Evolutionary conservation across 2,329 filamentous ascomycete genomes (phyloP).

Genomic region (Neofusicoccum parvum): DNA sequence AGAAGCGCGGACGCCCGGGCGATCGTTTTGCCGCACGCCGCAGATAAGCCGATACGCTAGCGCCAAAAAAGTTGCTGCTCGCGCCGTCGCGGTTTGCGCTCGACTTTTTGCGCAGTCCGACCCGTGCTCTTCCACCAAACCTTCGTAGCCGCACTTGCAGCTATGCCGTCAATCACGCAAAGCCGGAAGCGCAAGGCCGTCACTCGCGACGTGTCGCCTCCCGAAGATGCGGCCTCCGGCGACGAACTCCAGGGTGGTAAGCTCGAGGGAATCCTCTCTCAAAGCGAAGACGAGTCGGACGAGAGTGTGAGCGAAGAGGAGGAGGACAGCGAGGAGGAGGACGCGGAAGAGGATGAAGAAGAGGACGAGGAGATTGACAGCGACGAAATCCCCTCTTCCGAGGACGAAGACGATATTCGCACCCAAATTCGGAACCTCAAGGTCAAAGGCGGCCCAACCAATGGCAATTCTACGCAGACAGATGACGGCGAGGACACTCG

Average conservation of each 20-base stretch:
- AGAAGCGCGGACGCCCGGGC: not conserved
- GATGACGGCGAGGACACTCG: conserved; percentile 24
- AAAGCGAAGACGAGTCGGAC: conserved; percentile 44
- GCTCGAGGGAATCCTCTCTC: conserved; percentile 46
- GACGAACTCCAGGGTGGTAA: conserved; percentile 40
- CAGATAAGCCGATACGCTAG: conserved; percentile 12
- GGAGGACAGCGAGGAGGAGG: conserved; percentile 28
- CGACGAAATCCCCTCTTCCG: conserved; percentile 44
- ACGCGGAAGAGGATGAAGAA: conserved; percentile 32
- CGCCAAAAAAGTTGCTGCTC: conserved; percentile 20
- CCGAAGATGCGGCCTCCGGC: conserved; percentile 27
- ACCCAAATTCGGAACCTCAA: conserved; percentile 48
- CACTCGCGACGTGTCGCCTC: conserved; percentile 35
- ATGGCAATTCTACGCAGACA: conserved; percentile 10
- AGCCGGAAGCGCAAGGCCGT: conserved; percentile 49
- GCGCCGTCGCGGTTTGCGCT: not conserved
- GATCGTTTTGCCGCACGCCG: not conserved
- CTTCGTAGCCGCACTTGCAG: not conserved
- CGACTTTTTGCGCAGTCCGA: not conserved
- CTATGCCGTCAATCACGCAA: conserved; percentile 22
- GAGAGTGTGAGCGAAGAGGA: conserved; percentile 29
- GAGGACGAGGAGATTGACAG: conserved; percentile 41
- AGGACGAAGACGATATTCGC: conserved; percentile 46
- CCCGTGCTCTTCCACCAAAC: not conserved
- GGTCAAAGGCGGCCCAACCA: conserved; percentile 32